Evolutionary conservation across 768 basidiomycete species (phyloP), one percentile per base, ranked within the genome.

Genomic region (Rhizopogon rudus): DNA sequence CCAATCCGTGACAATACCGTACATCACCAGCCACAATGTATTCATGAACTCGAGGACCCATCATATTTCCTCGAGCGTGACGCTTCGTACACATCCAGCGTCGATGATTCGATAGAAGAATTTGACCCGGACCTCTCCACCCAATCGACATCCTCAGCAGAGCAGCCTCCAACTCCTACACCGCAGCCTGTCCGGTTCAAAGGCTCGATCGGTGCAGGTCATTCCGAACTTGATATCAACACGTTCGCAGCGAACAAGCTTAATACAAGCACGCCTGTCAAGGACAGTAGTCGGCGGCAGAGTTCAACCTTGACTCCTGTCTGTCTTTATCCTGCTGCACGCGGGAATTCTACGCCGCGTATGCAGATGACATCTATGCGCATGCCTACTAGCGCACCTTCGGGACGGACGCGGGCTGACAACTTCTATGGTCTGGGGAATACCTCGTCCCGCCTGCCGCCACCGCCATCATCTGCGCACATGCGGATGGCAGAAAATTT

Each of bases 161-260:
- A 62, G 2, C 20, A 43, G 33, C 67, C 69, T 2, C 53, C 60
- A 7, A 62, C 65, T 0, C 66, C 57, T 31, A 66, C 44, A 13
- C 65, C 56, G 5, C 57, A 57, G 13, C 66, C 68, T 6, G 74
- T 83, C 29, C 78, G 84, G 17, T 75, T 77, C 52, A 64, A 67
- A 0, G 86, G 84, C 0, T 81, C 75, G 70, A 84, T 88, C 39
- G 71, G 76, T 22, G 68, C 72, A 2, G 81, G 81, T 8, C 82
- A 86, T 57, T 71, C 81, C 56, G 74, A 75, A 4, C 60, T 67
- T 3, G 84, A 87, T 59, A 62, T 87, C 5, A 69, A 73, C 13
- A 75, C 74, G 0, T 87, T 82, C 60, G 75, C 77, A 48, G 65
- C 65, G 10, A 75, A 68, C 12, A 39, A 53, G 40, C 58, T 61